Conservation (phyloP, 1,139 yeast species). For the Candida dubliniensis region DNA sequence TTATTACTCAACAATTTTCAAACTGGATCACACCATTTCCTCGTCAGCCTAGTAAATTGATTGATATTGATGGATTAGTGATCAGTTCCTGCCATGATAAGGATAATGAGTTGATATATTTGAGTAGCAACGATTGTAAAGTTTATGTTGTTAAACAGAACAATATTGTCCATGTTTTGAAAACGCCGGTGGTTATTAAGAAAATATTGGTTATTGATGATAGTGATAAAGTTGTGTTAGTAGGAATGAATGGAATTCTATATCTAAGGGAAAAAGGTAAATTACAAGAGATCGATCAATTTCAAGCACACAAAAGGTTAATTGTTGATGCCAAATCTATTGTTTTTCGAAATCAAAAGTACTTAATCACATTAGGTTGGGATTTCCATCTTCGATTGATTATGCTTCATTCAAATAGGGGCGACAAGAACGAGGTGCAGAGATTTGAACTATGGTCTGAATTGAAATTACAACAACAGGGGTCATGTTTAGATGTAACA, state of each 20-base stretch:
- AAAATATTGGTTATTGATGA: constrained; percentile 24
- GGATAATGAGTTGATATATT: constrained; percentile 15
- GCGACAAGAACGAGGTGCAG: no score
- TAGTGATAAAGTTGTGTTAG: constrained; percentile 22
- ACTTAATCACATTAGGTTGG: constrained; percentile 62
- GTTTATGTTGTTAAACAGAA: constrained; percentile 21
- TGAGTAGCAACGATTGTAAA: constrained; percentile 30
- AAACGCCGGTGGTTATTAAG: constrained; percentile 28
- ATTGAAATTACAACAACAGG: constrained; percentile 43
- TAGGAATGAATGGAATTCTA: constrained; percentile 41
- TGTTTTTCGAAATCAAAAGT: constrained; percentile 22
- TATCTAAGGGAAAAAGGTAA: constrained; percentile 7
- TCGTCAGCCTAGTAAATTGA: constrained; percentile 8
- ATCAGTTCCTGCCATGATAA: constrained; percentile 20
- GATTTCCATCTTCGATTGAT: constrained; percentile 51
- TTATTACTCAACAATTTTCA: constrained; percentile 26
- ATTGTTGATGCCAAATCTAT: constrained; percentile 32
- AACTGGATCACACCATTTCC: constrained; percentile 40
- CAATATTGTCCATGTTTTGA: background rate
- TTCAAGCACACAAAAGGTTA: constrained; percentile 33
- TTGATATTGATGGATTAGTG: constrained; percentile 22
- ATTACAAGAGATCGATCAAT: constrained; percentile 13
- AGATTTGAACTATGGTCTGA: constrained; percentile 26
- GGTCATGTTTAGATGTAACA: constrained; percentile 47
- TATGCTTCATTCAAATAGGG: constrained; percentile 21